Evolutionary conservation across 2,329 filamentous ascomycete species (phyloP).

Genomic region (Domatiomyces globalis): DNA sequence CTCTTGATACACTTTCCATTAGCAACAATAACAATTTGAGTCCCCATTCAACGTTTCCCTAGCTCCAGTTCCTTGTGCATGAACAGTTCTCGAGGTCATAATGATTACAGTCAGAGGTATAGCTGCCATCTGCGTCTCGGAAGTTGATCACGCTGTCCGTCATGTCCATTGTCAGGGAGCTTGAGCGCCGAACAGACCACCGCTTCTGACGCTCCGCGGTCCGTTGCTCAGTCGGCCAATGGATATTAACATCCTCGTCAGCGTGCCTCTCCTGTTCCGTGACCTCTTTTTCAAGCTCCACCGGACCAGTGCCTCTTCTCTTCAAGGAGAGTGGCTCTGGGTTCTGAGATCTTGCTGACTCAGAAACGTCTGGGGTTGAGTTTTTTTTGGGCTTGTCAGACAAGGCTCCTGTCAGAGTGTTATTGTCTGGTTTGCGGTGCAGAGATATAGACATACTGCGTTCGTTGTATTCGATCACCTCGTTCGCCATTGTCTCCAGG

Average conservation of each 20-base stretch:
- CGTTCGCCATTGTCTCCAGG: not conserved
- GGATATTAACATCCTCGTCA: not conserved
- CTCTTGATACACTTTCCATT: too few relatives aligned
- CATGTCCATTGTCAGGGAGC: not conserved
- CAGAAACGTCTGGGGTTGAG: not conserved
- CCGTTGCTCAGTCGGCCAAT: not conserved
- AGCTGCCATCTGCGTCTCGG: slow-evolving; percentile 1
- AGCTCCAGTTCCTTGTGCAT: not conserved
- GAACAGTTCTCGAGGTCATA: not conserved
- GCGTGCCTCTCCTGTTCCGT: not conserved
- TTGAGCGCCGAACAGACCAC: not conserved
- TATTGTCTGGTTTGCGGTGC: not conserved
- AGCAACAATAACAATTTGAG: not conserved
- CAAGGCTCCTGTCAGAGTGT: not conserved
- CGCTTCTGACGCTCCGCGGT: not conserved
- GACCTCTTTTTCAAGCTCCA: not conserved
- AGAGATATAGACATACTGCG: not conserved
- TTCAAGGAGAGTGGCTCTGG: not conserved
- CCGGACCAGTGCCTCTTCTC: not conserved
- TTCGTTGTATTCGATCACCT: not conserved
- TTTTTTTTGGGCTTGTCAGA: not conserved
- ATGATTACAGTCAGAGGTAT: not conserved
- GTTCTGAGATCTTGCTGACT: not conserved
- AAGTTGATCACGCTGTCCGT: slow-evolving; percentile 1
- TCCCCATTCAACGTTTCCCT: not conserved